phyloP scores from a whole-genome alignment of 306 rosid species.

The Corylus americana region DNA sequence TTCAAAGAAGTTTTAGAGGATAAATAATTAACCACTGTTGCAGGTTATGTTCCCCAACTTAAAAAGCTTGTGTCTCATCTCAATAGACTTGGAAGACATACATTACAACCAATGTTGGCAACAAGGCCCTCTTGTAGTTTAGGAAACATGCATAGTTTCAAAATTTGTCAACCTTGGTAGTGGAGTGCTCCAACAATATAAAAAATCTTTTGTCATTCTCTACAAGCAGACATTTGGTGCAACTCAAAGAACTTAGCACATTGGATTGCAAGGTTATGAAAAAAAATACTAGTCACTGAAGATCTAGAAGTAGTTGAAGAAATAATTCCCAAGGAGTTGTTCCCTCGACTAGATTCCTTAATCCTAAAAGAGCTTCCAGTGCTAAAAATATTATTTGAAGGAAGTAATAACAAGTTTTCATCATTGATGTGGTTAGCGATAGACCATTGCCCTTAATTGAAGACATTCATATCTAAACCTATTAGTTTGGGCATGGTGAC shows the following conservation, averaged over 20 bases:
- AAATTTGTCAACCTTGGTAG: no score
- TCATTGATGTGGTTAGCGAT: fast-evolving
- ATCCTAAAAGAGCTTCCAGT: neutral
- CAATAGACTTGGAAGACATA: neutral
- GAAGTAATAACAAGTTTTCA: neutral
- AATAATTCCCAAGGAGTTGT: neutral
- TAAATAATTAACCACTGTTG: neutral
- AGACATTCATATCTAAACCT: neutral
- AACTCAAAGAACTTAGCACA: neutral
- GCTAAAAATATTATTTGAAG: neutral
- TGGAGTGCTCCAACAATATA: no score
- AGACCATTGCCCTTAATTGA: neutral
- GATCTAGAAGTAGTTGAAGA: neutral
- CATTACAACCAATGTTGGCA: neutral
- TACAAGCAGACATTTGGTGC: neutral
- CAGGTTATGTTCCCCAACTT: conserved; percentile 9
- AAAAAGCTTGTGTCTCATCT: neutral
- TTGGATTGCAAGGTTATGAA: fast-evolving
- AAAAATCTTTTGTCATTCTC: no score
- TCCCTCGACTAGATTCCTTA: neutral
- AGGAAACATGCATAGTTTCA: no score
- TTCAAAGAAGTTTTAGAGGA: no score
- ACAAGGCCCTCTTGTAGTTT: neutral
- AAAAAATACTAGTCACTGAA: neutral
- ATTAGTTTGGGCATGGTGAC: neutral